Conservation (phyloP, 805 yeast species). For the Lachancea nothofagi region DNA sequence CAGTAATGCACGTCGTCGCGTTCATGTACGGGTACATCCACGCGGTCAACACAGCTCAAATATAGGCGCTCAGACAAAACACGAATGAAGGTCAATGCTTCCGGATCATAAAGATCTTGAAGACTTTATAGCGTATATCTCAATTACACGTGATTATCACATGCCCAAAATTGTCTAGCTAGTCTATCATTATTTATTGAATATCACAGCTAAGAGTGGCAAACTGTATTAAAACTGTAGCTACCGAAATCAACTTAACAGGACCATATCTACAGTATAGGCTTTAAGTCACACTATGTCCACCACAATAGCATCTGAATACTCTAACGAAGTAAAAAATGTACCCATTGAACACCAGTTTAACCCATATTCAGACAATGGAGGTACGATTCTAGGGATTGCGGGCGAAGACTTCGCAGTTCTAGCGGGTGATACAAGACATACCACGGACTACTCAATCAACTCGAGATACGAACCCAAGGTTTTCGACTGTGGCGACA, state of each 20-base stretch:
- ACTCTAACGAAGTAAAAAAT: constrained; percentile 46
- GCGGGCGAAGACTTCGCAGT: constrained; percentile 98
- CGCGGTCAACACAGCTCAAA: constrained; percentile 8
- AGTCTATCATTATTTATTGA: too few relatives aligned
- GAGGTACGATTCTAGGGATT: constrained; percentile 95
- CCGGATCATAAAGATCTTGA: too few relatives aligned
- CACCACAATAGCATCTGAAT: constrained; percentile 59
- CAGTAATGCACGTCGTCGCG: constrained; percentile 22
- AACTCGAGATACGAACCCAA: constrained; percentile 90
- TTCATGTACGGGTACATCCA: constrained; percentile 22
- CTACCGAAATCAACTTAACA: too few relatives aligned
- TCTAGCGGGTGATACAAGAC: constrained; percentile 97
- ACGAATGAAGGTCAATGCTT: too few relatives aligned
- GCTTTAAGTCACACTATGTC: too few relatives aligned
- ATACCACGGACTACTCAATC: constrained; percentile 87
- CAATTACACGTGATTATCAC: too few relatives aligned
- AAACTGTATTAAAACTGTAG: too few relatives aligned
- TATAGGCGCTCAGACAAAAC: too few relatives aligned
- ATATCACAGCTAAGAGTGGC: too few relatives aligned
- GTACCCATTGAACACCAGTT: constrained; percentile 86
- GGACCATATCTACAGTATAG: too few relatives aligned
- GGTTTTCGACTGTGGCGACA: constrained; percentile 83
- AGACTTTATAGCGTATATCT: too few relatives aligned
- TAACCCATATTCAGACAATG: constrained; percentile 91
- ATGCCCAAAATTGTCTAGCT: too few relatives aligned